Percentiles rank a stretch among this genome's conserved stretches.
Evolutionary conservation across 176 grass and related monocot species (phyloP).

Genomic region (Cenchrus americanus): DNA sequence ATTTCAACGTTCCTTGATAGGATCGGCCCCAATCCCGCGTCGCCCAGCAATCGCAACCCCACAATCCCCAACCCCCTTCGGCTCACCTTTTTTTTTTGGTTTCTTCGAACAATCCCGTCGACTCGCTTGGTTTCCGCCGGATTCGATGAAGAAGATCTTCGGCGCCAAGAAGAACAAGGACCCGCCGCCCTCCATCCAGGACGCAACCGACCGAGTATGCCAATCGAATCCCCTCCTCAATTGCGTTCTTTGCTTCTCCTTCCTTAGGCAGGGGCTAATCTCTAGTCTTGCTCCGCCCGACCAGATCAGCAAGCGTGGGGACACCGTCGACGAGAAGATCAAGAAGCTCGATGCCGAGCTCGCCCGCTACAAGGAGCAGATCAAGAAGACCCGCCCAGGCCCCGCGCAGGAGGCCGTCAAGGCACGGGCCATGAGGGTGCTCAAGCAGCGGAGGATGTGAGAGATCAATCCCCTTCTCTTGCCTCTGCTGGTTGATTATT

Average conservation of each 20-base stretch:
- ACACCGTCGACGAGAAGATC: constrained; percentile 87
- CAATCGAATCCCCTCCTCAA: too few relatives aligned
- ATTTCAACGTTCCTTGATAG: not conserved
- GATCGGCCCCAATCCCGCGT: not conserved
- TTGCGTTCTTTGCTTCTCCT: not conserved
- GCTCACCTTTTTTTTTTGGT: too few relatives aligned
- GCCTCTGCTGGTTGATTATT: not conserved
- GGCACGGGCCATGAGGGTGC: constrained; percentile 89
- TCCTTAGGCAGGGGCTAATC: not conserved
- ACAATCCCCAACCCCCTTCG: not conserved
- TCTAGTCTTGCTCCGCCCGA: not conserved
- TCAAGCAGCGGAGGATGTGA: constrained; percentile 96
- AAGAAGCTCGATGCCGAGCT: constrained; percentile 95
- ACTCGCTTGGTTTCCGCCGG: not conserved
- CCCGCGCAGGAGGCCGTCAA: constrained; percentile 97
- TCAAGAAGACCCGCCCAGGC: constrained; percentile 90
- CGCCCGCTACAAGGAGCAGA: constrained; percentile 92
- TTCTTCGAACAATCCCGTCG: not conserved
- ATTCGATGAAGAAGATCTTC: constrained; percentile 92
- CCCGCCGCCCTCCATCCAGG: constrained; percentile 79
- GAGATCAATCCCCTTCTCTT: not conserved
- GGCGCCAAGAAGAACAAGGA: constrained; percentile 95
- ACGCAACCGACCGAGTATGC: constrained; percentile 80
- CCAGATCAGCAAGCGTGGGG: constrained; percentile 90
- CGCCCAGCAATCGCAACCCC: not conserved